Percentiles rank a stretch among this genome's conserved stretches.
Evolutionary conservation across 2,329 filamentous ascomycete genomes (phyloP).

Genomic region (Arachnopeziza araneosa): DNA sequence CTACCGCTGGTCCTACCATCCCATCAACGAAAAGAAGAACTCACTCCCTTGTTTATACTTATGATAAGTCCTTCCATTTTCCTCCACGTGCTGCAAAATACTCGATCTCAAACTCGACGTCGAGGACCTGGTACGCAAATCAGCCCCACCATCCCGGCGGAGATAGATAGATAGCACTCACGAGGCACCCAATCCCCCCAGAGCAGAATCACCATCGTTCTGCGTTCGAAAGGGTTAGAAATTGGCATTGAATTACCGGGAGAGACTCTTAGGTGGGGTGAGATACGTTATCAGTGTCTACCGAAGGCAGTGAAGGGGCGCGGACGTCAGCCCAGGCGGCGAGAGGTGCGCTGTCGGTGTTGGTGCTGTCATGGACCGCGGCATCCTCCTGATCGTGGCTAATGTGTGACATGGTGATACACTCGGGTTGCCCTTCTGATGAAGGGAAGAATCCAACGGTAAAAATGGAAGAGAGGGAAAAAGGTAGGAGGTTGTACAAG

Average conservation of each 20-base stretch:
- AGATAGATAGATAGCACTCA: not conserved
- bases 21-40: not conserved
- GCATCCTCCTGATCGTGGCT: not conserved
- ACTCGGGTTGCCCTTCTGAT: not conserved
- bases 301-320: not conserved
- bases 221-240: not conserved
- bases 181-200: not conserved
- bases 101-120: conserved; percentile 26
- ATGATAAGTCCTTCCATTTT: conserved; percentile 27
- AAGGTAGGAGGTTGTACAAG: not conserved
- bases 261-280: not conserved
- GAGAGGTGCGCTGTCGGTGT: not conserved
- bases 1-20: not conserved
- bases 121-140: not conserved
- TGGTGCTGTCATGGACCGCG: not conserved
- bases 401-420: not conserved
- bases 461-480: not conserved
- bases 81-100: conserved; percentile 32
- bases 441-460: not conserved
- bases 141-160: not conserved
- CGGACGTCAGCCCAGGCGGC: not conserved
- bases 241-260: not conserved
- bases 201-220: not conserved
- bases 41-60: conserved; percentile 12
- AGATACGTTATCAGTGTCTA: not conserved